A percentile compares a stretch with the other conserved stretches of the same genome.
These are phyloP conservation scores for Nakazawaea ambrosiae DNA, from an alignment of 805 yeast genomes.

Conservation along the genomic window DNA sequence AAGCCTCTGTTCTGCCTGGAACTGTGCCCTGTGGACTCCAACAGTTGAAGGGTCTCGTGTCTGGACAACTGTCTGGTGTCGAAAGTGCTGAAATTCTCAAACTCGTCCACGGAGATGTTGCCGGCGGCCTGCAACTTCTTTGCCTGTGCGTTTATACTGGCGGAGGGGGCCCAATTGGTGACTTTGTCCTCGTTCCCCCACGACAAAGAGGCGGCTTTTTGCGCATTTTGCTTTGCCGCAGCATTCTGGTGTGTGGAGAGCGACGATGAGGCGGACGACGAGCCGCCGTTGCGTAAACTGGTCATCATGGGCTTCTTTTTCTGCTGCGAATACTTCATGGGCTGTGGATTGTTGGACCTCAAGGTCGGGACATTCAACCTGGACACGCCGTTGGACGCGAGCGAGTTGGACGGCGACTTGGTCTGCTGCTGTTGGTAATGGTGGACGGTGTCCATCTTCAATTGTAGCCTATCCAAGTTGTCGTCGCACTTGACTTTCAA, in stretches of 20 bases:
- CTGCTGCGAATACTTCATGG: conserved; percentile 16
- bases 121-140: conserved; percentile 20
- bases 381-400: conserved; percentile 12
- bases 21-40: conserved; percentile 18
- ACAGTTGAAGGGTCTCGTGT: conserved; percentile 20
- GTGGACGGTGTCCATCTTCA: conserved; percentile 9
- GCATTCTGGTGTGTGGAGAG: conserved; percentile 5
- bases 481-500: conserved; percentile 27
- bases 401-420: conserved; percentile 4
- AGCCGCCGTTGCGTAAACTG: conserved; percentile 2
- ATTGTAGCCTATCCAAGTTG: conserved; percentile 31
- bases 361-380: conserved; percentile 20
- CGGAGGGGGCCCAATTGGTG: conserved; percentile 28
- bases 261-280: too few relatives aligned
- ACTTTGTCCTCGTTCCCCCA: conserved; percentile 15
- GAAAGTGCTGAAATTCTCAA: conserved; percentile 13
- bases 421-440: neutral
- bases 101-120: conserved; percentile 10
- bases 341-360: conserved; percentile 21
- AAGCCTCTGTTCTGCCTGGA: conserved; percentile 15
- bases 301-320: conserved; percentile 14
- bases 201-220: conserved; percentile 26
- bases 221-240: conserved; percentile 18
- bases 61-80: conserved; percentile 17
- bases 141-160: conserved; percentile 17